These are phyloP conservation scores for Colletotrichum lini DNA, from an alignment of 2,329 filamentous ascomycete species.

Conservation along the genomic window DNA sequence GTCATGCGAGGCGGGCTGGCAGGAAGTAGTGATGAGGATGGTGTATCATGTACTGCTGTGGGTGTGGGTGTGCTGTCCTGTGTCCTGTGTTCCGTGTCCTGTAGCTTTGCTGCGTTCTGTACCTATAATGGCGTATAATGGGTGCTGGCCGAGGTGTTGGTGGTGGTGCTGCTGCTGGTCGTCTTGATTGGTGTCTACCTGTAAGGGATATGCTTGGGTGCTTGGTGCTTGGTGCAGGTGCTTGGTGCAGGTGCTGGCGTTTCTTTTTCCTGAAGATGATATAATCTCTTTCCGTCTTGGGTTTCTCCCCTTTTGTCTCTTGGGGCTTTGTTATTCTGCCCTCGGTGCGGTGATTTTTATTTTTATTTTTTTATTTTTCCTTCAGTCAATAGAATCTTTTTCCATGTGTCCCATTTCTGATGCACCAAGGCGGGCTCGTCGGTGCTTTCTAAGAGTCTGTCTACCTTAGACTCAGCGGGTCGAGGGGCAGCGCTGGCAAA, in stretches of 20 bases:
- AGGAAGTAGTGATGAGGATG: too few species aligned
- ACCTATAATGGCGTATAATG: too few species aligned
- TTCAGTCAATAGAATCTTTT: conserved; percentile 14
- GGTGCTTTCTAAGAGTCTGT: conserved; percentile 15
- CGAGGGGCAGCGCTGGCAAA: conserved; percentile 25
- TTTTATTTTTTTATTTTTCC: neutral
- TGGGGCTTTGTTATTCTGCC: neutral
- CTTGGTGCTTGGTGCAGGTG: too few species aligned
- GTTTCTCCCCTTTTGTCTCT: neutral
- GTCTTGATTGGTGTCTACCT: conserved; percentile 14
- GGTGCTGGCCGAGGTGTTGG: neutral
- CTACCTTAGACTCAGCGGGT: neutral
- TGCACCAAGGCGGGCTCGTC: conserved; percentile 11
- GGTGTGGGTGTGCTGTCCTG: neutral
- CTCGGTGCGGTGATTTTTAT: neutral
- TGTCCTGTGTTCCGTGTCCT: neutral
- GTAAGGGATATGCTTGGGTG: too few species aligned
- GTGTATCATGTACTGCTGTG: neutral
- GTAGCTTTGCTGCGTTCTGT: neutral
- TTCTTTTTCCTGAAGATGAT: conserved; percentile 2
- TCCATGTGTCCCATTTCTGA: neutral
- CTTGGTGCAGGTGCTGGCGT: neutral
- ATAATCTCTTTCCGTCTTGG: too few species aligned
- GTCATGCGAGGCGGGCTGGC: conserved; percentile 35
- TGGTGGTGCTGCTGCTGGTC: neutral